Percentiles rank a stretch among this genome's conserved stretches.
phyloP scores from a whole-genome alignment of 768 basidiomycete species.

The Coprinopsis cinerea region DNA sequence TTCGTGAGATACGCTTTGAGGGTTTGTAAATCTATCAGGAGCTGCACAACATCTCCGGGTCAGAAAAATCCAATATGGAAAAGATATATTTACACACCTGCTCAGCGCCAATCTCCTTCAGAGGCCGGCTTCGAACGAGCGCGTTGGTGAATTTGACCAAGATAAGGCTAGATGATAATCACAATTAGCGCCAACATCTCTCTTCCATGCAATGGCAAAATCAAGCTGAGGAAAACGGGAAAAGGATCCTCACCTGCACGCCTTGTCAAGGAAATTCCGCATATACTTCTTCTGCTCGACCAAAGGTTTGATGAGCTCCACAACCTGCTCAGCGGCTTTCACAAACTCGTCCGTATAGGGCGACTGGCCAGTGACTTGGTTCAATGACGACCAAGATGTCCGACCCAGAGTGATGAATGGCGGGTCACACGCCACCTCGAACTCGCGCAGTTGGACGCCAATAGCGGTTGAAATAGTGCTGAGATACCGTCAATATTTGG shows the following conservation, averaged over 20 bases:
- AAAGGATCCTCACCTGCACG: conserved; percentile 58
- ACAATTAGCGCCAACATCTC: conserved; percentile 33
- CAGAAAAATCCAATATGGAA: background rate
- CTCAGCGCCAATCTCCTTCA: conserved; percentile 92
- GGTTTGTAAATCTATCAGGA: conserved; percentile 86
- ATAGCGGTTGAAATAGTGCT: conserved; percentile 87
- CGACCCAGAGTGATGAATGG: conserved; percentile 72
- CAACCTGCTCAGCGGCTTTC: conserved; percentile 66
- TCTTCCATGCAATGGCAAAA: conserved; percentile 1
- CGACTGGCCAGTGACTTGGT: conserved; percentile 84
- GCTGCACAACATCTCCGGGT: conserved; percentile 12
- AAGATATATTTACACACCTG: conserved; percentile 50
- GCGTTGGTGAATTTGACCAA: conserved; percentile 85
- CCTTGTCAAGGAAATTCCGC: conserved; percentile 90
- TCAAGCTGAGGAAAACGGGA: background rate
- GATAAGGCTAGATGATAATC: conserved; percentile 37
- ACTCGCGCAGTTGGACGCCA: conserved; percentile 70
- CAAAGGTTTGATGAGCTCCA: conserved; percentile 69
- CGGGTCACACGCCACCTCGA: conserved; percentile 80
- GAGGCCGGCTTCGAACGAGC: conserved; percentile 83
- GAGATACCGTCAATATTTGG: background rate
- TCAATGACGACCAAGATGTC: conserved; percentile 71
- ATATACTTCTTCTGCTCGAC: conserved; percentile 95
- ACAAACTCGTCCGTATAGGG: conserved; percentile 75
- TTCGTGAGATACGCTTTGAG: conserved; percentile 79